Percentiles rank a stretch among this genome's conserved stretches.
Conservation (phyloP, 1,139 yeast species). For the Schwanniomyces etchellsii region DNA sequence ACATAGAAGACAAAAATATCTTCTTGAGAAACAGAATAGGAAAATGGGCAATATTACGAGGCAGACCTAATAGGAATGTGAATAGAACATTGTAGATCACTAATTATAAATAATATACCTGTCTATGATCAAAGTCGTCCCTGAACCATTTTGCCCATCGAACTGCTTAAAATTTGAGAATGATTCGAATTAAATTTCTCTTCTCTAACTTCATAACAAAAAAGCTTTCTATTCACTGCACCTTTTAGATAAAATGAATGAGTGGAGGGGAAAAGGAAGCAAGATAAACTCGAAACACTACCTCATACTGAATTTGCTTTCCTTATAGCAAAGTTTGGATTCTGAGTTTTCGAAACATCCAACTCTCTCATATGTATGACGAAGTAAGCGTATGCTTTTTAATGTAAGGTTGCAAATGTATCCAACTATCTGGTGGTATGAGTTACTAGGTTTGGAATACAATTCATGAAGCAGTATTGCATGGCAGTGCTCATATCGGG, state of each 20-base stretch:
- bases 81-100: no score
- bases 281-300: constrained; percentile 26
- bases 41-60: neutral
- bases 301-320: constrained; percentile 34
- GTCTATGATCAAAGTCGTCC: neutral
- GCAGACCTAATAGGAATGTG: no score
- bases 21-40: constrained; percentile 9
- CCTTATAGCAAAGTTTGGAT: constrained; percentile 26
- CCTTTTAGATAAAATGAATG: constrained; percentile 42
- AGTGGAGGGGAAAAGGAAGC: constrained; percentile 46
- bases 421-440: no score
- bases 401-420: no score
- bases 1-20: constrained; percentile 35
- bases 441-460: no score
- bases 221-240: constrained; percentile 60
- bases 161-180: neutral
- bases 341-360: constrained; percentile 32
- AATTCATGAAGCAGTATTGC: no score
- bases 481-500: no score
- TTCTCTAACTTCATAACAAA: constrained; percentile 49
- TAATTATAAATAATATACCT: no score
- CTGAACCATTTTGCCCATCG: neutral
- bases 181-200: constrained; percentile 5
- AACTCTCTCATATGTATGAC: neutral
- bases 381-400: no score